A percentile compares a stretch with the other conserved stretches of the same genome.
Evolutionary conservation across 2,329 filamentous ascomycete genomes (phyloP).

Genomic region (Colletotrichum eleusines): DNA sequence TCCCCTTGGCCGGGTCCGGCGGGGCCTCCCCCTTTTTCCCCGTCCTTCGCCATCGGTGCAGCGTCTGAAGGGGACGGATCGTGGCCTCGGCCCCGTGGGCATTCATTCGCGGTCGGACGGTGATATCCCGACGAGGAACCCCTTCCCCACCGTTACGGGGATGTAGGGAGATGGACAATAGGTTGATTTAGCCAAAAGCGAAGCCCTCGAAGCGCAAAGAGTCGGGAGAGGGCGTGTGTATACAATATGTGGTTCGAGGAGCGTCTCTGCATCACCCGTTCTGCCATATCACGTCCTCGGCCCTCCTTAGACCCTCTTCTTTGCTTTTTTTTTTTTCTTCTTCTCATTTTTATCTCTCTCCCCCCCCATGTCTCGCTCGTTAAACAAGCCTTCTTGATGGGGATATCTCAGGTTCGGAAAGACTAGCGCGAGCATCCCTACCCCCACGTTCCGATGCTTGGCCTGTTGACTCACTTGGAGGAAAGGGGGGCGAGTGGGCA

Average conservation of each 20-base stretch:
- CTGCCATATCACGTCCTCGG: neutral
- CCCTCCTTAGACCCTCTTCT: neutral
- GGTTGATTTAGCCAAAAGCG: neutral
- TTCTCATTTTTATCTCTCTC: neutral
- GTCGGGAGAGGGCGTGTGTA: slow-evolving; percentile 17
- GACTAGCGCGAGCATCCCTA: neutral
- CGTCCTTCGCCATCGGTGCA: neutral
- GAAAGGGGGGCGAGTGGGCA: too few relatives aligned
- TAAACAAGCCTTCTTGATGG: slow-evolving; percentile 1
- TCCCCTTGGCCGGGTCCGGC: neutral
- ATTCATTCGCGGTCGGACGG: neutral
- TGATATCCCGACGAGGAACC: neutral
- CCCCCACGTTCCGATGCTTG: slow-evolving; percentile 24
- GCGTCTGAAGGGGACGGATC: neutral
- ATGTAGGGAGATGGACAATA: neutral
- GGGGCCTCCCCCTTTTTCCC: too few relatives aligned
- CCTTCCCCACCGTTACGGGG: neutral
- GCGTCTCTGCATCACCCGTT: neutral
- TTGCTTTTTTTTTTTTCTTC: neutral
- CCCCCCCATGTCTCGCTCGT: neutral
- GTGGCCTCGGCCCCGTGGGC: neutral
- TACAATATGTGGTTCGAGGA: neutral
- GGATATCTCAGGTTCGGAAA: neutral
- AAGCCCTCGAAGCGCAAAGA: neutral
- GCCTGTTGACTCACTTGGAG: neutral